A percentile compares a stretch with the other conserved stretches of the same genome.
These are phyloP conservation scores for Penicillium crystallinum DNA, from an alignment of 495 filamentous ascomycete genomes.

Conservation along the genomic window DNA sequence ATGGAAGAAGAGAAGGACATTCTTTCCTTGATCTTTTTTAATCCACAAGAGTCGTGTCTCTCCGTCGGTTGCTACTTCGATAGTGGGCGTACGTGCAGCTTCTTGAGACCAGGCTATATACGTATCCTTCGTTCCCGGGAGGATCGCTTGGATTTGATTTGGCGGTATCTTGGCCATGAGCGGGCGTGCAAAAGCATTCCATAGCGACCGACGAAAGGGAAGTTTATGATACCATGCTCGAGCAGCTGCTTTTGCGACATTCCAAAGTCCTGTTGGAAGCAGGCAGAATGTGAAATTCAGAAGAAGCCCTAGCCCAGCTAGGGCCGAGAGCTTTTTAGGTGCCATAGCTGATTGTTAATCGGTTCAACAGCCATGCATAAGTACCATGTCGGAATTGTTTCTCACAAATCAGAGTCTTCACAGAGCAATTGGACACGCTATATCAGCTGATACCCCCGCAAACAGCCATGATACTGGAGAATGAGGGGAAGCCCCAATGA, in stretches of 20 bases:
- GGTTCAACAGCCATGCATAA: too few relatives aligned
- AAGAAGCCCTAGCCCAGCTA: neutral
- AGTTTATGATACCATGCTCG: slow-evolving; percentile 12
- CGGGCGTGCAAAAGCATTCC: slow-evolving; percentile 15
- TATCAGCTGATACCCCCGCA: too few relatives aligned
- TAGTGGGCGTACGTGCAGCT: neutral
- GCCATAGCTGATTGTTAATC: neutral
- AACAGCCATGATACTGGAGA: neutral
- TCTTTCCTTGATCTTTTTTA: slow-evolving; percentile 2
- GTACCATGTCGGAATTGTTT: neutral
- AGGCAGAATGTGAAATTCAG: neutral
- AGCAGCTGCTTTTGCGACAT: slow-evolving; percentile 1
- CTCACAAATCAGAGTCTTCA: neutral
- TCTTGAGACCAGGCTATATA: slow-evolving; percentile 11
- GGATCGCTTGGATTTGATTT: slow-evolving; percentile 10
- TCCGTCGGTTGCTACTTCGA: slow-evolving; percentile 5
- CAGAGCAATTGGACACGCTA: too few relatives aligned
- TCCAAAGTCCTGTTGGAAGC: neutral
- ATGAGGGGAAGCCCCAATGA: neutral
- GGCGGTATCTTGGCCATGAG: slow-evolving; percentile 14
- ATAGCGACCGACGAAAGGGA: slow-evolving; percentile 8
- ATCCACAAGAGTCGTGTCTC: slow-evolving; percentile 15
- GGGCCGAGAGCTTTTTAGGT: neutral
- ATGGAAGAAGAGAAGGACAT: slow-evolving; percentile 20
- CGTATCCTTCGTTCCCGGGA: slow-evolving; percentile 14